Evolutionary conservation across 805 yeast genomes (phyloP), one percentile per base, ranked within the genome.

Genomic region (Saturnispora halmiae): DNA sequence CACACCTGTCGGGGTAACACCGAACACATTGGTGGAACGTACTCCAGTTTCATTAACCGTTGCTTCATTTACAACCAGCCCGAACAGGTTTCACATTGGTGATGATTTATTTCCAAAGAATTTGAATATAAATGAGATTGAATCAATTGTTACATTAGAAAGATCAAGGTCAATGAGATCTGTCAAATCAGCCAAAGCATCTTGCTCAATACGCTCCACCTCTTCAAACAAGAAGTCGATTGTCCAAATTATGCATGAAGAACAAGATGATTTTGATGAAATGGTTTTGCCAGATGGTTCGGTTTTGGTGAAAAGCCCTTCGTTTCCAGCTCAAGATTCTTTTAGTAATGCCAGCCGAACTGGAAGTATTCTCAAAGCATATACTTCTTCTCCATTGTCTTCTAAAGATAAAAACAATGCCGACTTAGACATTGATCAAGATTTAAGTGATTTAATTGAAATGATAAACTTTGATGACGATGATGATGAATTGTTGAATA

Each of bases 51-150:
- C 44, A n/a, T 6, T 34, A 16, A 20, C 36, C 6, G 38, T 47
- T 30, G 47, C 33, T 11, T 45, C 51, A 13, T 41, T 45, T 19
- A 37, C 40, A 1, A n/a, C 41, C 15, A 45, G 46, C 36, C 49
- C 58, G 22, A 43, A 42, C 31, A 56, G 42, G 21, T 41, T 60
- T 8, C 67, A 65, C 44, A 57, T 62, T 4, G 78, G 79, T 20
- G 79, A 81, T 42, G 74, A 77, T 0, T 57, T 82, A 20, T 83
- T 83, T 56, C 94, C 94, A 0, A 82, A 78, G 53, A 72, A 76
- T 2, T 62, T 83, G 25, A 79, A 70, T 43, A 66, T 73, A 0
- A 74, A 71, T 39, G 94, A 83, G 52, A 82, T 83, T 9, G 83
- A 79, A 48, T 77, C 83, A 34, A 83, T 83, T 43, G 79, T 80